phyloP scores from a whole-genome alignment of 164 flowering plant genomes.

The Amborella trichopoda region DNA sequence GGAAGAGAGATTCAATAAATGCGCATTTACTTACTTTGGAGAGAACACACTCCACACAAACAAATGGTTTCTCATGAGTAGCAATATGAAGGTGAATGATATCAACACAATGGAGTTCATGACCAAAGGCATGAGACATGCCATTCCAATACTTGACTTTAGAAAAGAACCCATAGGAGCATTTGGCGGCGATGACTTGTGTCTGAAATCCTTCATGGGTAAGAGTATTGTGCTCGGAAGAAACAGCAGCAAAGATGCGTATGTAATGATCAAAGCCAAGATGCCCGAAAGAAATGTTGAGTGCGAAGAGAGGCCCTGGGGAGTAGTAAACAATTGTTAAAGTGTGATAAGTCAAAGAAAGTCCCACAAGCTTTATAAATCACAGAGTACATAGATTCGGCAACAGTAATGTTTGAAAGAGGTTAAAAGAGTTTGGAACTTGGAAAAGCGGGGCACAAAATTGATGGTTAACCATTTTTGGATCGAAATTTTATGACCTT shows the following conservation, averaged over 20 bases:
- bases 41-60: constrained; percentile 98
- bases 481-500: no score
- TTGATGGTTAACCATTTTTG: no score
- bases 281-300: constrained; percentile 78
- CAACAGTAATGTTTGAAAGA: no score
- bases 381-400: constrained; percentile 1
- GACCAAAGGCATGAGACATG: constrained; percentile 70
- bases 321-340: constrained; percentile 9
- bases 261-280: constrained; percentile 79
- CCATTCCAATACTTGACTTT: constrained; percentile 38
- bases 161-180: constrained; percentile 31
- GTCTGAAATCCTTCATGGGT: constrained; percentile 22
- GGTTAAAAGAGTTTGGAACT: no score
- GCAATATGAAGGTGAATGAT: constrained; percentile 64
- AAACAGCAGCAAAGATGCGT: constrained; percentile 65
- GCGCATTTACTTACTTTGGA: constrained; percentile 68
- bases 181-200: constrained; percentile 6
- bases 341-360: no score
- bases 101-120: constrained; percentile 63
- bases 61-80: constrained; percentile 88
- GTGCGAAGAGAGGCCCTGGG: constrained; percentile 82
- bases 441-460: no score
- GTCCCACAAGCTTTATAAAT: no score
- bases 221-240: constrained; percentile 57
- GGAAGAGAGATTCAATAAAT: neutral